Evolutionary conservation across 306 rosid genomes (phyloP).

Genomic region (Oemleria cerasiformis): DNA sequence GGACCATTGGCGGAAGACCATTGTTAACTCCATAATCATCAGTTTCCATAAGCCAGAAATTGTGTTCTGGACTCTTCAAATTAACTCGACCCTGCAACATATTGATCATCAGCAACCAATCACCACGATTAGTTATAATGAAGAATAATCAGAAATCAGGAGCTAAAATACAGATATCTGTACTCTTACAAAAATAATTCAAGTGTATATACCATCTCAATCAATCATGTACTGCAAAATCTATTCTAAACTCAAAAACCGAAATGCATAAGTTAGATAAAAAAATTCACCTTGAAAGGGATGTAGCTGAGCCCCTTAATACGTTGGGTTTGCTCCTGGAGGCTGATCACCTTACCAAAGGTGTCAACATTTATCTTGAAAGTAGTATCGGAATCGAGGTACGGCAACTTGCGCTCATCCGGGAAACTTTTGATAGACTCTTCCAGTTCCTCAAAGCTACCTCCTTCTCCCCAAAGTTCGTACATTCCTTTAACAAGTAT

Average conservation of each 20-base stretch:
- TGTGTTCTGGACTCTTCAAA: conserved; percentile 79
- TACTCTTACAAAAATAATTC: not conserved
- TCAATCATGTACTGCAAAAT: not conserved
- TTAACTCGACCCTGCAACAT: conserved; percentile 70
- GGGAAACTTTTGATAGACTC: conserved; percentile 59
- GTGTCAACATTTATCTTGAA: conserved; percentile 79
- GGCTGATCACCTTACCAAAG: conserved; percentile 78
- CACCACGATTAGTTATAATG: conserved; percentile 13
- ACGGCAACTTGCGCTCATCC: conserved; percentile 71
- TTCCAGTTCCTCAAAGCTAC: conserved; percentile 66
- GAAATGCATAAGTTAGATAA: not conserved
- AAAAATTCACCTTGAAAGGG: conserved; percentile 69
- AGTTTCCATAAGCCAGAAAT: conserved; percentile 81
- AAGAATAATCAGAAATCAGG: not conserved
- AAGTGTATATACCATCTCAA: not conserved
- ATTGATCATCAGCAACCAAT: conserved; percentile 14
- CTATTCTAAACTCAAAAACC: not conserved
- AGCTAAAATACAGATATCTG: not conserved
- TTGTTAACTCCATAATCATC: conserved; percentile 74
- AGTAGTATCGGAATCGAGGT: conserved; percentile 60
- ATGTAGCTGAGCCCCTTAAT: conserved; percentile 65
- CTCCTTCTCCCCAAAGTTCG: conserved; percentile 94
- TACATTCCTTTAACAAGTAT: conserved; percentile 95
- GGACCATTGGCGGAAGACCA: conserved; percentile 83
- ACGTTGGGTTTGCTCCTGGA: conserved; percentile 66